Evolutionary conservation across 2,329 filamentous ascomycete genomes (phyloP).

Genomic region (Calonectria henricotiae): DNA sequence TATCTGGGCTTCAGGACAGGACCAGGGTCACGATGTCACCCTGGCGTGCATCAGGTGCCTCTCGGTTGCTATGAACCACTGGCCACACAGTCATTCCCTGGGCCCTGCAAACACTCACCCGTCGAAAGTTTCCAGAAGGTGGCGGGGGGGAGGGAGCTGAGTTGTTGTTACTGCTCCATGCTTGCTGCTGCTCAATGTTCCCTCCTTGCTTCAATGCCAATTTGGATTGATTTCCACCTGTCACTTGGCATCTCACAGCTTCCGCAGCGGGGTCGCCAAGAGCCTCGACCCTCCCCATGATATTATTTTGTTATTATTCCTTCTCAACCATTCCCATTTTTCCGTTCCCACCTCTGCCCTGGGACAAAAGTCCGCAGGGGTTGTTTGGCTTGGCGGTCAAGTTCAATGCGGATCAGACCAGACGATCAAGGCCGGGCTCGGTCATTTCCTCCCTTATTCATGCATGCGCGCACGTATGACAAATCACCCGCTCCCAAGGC

Average conservation of each 20-base stretch:
- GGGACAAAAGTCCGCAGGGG: slow-evolving; percentile 20
- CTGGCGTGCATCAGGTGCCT: neutral
- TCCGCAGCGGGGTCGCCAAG: slow-evolving; percentile 16
- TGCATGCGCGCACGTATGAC: neutral
- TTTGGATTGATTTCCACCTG: no score
- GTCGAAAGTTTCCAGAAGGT: slow-evolving; percentile 12
- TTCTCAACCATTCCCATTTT: neutral
- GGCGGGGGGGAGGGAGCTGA: no score
- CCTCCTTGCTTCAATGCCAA: no score
- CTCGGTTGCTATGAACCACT: neutral
- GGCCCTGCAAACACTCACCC: neutral
- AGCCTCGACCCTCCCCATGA: neutral
- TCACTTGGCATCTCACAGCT: neutral
- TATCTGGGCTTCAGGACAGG: no score
- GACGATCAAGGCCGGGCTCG: neutral
- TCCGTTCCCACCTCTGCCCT: neutral
- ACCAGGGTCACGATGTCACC: neutral
- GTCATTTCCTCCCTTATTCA: slow-evolving; percentile 5
- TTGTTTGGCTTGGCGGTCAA: slow-evolving; percentile 1
- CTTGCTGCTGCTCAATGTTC: no score
- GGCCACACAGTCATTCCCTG: neutral
- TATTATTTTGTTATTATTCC: neutral
- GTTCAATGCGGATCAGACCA: neutral
- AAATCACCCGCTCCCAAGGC: neutral
- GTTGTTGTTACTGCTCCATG: no score